A percentile compares a stretch with the other conserved stretches of the same genome.
phyloP scores from a whole-genome alignment of 495 filamentous ascomycete species.

The Aspergillus steynii region DNA sequence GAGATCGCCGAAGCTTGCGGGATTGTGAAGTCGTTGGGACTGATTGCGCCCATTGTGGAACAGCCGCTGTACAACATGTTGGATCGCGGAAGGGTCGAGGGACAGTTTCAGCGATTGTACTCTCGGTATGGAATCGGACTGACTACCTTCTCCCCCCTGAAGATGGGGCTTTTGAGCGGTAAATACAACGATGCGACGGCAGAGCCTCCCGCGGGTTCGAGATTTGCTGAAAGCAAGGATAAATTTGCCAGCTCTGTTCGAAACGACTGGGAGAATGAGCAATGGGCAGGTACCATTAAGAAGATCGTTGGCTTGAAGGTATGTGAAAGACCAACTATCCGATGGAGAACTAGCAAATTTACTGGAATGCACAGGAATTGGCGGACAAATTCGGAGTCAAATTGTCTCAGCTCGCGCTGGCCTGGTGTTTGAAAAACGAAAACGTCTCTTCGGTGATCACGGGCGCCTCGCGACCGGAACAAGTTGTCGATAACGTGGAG shows the following conservation, averaged over 20 bases:
- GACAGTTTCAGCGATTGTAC: constrained; percentile 69
- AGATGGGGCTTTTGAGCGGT: constrained; percentile 72
- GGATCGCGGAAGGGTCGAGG: constrained; percentile 69
- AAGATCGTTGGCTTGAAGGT: constrained; percentile 28
- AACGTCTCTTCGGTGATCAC: constrained; percentile 76
- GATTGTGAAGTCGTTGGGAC: constrained; percentile 67
- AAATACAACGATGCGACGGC: constrained; percentile 69
- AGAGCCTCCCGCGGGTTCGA: constrained; percentile 36
- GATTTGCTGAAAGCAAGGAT: constrained; percentile 44
- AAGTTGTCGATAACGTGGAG: constrained; percentile 70
- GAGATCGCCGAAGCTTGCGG: constrained; percentile 79
- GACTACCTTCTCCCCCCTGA: constrained; percentile 72
- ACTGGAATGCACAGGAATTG: constrained; percentile 52
- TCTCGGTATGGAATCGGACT: constrained; percentile 65
- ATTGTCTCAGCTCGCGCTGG: constrained; percentile 67
- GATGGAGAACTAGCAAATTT: constrained; percentile 11
- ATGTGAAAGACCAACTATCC: background rate
- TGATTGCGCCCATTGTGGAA: constrained; percentile 82
- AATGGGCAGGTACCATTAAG: constrained; percentile 26
- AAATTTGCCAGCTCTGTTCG: constrained; percentile 32
- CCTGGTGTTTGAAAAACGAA: constrained; percentile 78
- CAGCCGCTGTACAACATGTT: constrained; percentile 87
- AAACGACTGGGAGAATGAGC: constrained; percentile 25
- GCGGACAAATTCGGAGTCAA: constrained; percentile 67
- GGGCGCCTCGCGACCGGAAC: constrained; percentile 69